These are phyloP conservation scores for Alternaria hordeiaustralica DNA, from an alignment of 2,329 filamentous ascomycete species.

Conservation along the genomic window DNA sequence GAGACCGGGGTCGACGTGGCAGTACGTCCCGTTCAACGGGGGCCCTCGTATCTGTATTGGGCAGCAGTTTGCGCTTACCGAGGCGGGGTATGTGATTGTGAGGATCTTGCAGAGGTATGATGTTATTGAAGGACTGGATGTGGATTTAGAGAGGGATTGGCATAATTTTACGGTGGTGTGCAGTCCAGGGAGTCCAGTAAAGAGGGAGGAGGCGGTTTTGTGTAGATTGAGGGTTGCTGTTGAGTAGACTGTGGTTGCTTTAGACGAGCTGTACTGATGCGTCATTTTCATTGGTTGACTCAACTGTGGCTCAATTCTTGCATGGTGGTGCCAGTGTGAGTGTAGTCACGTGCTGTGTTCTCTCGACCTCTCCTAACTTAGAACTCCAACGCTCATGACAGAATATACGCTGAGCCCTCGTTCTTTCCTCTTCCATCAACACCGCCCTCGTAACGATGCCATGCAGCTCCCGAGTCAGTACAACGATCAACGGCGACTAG, in stretches of 20 bases:
- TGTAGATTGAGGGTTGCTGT: conserved; percentile 5
- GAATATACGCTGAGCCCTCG: background rate
- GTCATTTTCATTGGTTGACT: background rate
- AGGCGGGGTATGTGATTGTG: conserved; percentile 18
- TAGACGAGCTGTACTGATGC: background rate
- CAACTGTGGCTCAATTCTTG: background rate
- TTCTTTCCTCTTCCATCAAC: background rate
- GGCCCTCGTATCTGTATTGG: conserved; percentile 32
- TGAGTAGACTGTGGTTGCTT: background rate
- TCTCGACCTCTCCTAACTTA: no score
- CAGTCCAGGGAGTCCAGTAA: conserved; percentile 2
- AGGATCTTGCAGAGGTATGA: conserved; percentile 3
- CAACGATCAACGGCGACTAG: background rate
- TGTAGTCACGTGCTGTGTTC: background rate
- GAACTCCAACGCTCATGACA: background rate
- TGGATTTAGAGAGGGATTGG: conserved; percentile 5
- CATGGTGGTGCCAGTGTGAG: background rate
- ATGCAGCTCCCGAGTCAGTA: background rate
- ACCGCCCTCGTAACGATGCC: background rate
- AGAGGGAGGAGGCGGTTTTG: conserved; percentile 1
- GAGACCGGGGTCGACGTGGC: conserved; percentile 15
- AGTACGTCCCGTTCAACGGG: conserved; percentile 34
- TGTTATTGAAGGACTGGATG: conserved; percentile 1
- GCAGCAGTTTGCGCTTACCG: conserved; percentile 28
- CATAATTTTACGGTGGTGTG: conserved; percentile 11